Evolutionary conservation across 169 alveolate genomes (phyloP), one percentile per base, ranked within the genome.

Genomic region (Cryptosporidium felis): DNA sequence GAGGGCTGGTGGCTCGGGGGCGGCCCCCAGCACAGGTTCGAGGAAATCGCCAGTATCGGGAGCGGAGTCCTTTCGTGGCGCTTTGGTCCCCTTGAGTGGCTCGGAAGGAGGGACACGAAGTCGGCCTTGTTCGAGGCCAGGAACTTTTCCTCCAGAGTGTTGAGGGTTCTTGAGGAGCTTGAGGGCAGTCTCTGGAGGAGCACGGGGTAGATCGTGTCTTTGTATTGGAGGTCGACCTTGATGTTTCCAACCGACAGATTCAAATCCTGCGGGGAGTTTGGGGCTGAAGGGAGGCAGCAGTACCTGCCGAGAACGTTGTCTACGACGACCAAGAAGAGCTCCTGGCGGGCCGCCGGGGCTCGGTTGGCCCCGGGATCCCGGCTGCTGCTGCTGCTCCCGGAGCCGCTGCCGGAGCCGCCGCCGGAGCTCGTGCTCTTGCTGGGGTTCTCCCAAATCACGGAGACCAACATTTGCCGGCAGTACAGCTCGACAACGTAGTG

Each of bases 111-210:
- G 26, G 85, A 56, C 18, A 40, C 61, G 56, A 53, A 53, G 8
- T 53, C 65, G 21, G 85, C 38, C 16, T 58, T 40, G 28, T 49
- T 53, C 1, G 85, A 49, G 23, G 51, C 67, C 60, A 74, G 6
- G 28, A 74, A 74, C 34, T 74, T 74, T 49, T 58, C 49, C 21
- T 74, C 85, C 49, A 74, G 1, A 3, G 85, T 74, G 23, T 53
- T 74, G 1, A 74, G 34, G 28, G 85, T 74, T 30, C 85, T 74
- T 1, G 85, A 74, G 3, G 85, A 74, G 59, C 85, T 74, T 53
- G 85, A 74, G 8, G 85, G 85, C 3, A 74, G 14, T 38, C 85
- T 74, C 23, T 74, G 85, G 3, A 74, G 56, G n/a, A 74, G 61
- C 40, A 74, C 85, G 3, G 85, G 85, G 56, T 74, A 74, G 14